Conservation (phyloP, 2,329 filamentous ascomycete genomes). For the Zasmidium angulare region DNA sequence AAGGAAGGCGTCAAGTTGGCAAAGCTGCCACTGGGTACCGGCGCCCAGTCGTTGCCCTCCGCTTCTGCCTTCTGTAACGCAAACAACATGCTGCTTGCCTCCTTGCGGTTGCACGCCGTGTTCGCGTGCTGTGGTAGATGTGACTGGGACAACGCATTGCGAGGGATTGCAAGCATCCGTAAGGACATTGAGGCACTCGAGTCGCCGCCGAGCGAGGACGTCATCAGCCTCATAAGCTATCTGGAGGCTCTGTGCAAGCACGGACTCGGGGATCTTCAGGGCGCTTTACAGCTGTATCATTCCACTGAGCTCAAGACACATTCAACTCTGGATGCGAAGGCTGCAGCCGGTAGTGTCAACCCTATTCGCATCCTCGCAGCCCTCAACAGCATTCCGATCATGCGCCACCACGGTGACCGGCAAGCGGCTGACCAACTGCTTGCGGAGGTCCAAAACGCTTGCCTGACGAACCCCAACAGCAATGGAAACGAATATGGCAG, state of each 20-base stretch:
- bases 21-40: constrained; percentile 14
- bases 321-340: constrained; percentile 38
- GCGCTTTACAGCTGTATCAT: constrained; percentile 67
- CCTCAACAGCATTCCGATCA: constrained; percentile 50
- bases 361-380: constrained; percentile 46
- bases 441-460: constrained; percentile 65
- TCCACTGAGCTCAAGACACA: constrained; percentile 55
- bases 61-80: constrained; percentile 55
- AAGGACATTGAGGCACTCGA: constrained; percentile 26
- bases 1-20: constrained; percentile 55
- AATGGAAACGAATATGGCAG: constrained; percentile 69
- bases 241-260: constrained; percentile 74
- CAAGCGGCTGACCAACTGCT: constrained; percentile 61
- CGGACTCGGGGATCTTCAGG: constrained; percentile 69
- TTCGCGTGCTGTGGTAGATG: constrained; percentile 69
- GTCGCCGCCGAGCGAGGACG: constrained; percentile 20
- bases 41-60: constrained; percentile 28
- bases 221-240: constrained; percentile 56
- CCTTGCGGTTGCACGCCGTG: constrained; percentile 69
- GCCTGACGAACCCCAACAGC: constrained; percentile 64
- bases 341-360: constrained; percentile 36
- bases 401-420: constrained; percentile 38
- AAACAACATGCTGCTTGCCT: constrained; percentile 65
- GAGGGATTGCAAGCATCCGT: constrained; percentile 57
- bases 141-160: constrained; percentile 65